Evolutionary conservation across 495 filamentous ascomycete species (phyloP), one percentile per base, ranked within the genome.

Genomic region (Filosporella fistucella): DNA sequence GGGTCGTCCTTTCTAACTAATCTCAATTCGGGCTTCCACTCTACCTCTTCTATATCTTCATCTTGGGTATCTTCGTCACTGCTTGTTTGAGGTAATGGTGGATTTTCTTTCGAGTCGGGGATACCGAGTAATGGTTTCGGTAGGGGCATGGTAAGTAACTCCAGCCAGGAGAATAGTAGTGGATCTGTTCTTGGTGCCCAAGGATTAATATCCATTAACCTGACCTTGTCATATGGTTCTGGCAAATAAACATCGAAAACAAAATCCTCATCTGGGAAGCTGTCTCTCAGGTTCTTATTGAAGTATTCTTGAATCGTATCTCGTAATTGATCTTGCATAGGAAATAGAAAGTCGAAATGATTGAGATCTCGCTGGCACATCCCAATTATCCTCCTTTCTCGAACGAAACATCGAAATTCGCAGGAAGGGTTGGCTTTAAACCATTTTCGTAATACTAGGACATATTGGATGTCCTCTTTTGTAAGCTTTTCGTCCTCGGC

Each of bases 331-430:
- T 78, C 66, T 10, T 78, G 72, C 64, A 96, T 75, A 0, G 63
- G 59, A 42, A 78, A 74, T 0, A 96, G 72, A 61, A 96, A 97
- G 21, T 84, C 80, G 65, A 88, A 96, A 68, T 91, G 78, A 60
- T 94, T 95, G 11, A 88, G 76, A 57, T 97, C 94, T 0, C 93
- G 82, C 67, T 97, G 93, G 21, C 82, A 85, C 43, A 96, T 82
- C 55, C 82, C 91, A 8, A 99, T 71, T 3, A 99, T 69, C 21
- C 74, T 78, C 3, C 88, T 71, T 17, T 83, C 68, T 45, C 89
- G 85, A 23, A 95, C 94, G 60, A 97, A 99, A 60, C 87, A 94
- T 14, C 93, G 82, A 68, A 97, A 97, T 58, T 99, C 93, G 54
- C 95, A 78, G 0, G 88, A 84, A 0, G 90, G 88, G 63, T 95